A percentile compares a stretch with the other conserved stretches of the same genome.
phyloP scores from a whole-genome alignment of 2,329 filamentous ascomycete genomes.

The Pezicula neosporulosa region DNA sequence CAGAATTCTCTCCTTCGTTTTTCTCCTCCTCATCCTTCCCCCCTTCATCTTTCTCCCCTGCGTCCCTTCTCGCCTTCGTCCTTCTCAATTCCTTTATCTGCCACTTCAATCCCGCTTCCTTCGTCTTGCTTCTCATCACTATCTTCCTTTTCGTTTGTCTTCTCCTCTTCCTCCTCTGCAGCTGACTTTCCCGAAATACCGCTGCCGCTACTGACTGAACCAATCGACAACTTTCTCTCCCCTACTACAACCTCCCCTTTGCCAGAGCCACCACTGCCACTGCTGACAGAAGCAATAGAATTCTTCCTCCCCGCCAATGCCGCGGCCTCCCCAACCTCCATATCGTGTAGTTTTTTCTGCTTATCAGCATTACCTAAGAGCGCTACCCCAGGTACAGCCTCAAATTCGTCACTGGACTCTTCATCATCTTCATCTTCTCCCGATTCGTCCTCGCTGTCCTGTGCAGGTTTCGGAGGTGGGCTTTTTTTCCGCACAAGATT shows the following conservation, averaged over 20 bases:
- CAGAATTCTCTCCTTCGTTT: not conserved
- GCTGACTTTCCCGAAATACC: not conserved
- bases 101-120: not conserved
- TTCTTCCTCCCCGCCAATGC: constrained; percentile 35
- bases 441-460: constrained; percentile 30
- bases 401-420: constrained; percentile 29
- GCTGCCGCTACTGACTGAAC: not conserved
- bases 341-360: constrained; percentile 53
- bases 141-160: not conserved
- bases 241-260: not conserved
- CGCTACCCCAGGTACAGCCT: constrained; percentile 21
- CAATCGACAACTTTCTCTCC: constrained; percentile 8
- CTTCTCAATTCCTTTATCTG: not conserved
- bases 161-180: constrained; percentile 1
- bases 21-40: not conserved
- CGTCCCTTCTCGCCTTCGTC: too few species aligned
- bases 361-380: constrained; percentile 26
- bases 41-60: not conserved
- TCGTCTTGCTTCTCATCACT: not conserved
- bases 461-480: constrained; percentile 20
- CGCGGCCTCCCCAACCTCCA: constrained; percentile 56
- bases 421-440: constrained; percentile 32
- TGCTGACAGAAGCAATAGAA: constrained; percentile 11
- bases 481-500: constrained; percentile 37
- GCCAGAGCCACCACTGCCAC: constrained; percentile 16